Percentiles rank a stretch among this genome's conserved stretches.
Conservation (phyloP, 805 yeast species). For the Yarrowia deformans region DNA sequence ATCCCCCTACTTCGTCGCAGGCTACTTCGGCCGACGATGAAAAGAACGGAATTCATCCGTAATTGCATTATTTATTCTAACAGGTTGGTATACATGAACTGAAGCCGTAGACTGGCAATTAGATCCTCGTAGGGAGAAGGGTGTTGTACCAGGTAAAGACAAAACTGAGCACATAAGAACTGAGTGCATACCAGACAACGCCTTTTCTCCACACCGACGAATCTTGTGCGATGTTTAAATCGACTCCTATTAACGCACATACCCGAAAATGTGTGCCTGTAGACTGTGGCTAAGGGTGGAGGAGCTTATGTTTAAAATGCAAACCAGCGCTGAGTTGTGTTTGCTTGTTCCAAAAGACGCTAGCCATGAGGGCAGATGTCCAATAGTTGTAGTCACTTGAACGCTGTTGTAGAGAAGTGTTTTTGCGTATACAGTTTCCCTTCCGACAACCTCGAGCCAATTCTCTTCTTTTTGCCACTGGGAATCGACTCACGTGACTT, state of each 20-base stretch:
- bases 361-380: too few relatives aligned
- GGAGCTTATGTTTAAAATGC: not conserved
- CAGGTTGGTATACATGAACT: slow-evolving; percentile 22
- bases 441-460: too few relatives aligned
- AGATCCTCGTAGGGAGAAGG: too few relatives aligned
- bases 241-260: not conserved
- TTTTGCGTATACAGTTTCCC: too few relatives aligned
- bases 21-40: slow-evolving; percentile 31
- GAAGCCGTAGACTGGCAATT: not conserved
- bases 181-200: slow-evolving; percentile 1
- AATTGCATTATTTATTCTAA: slow-evolving; percentile 39
- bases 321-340: not conserved
- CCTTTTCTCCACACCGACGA: not conserved
- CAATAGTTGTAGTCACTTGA: too few relatives aligned
- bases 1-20: slow-evolving; percentile 33
- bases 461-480: not conserved
- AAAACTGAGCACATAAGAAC: not conserved
- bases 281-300: not conserved
- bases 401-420: too few relatives aligned
- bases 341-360: not conserved
- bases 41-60: slow-evolving; percentile 39
- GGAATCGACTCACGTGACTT: not conserved
- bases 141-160: too few relatives aligned
- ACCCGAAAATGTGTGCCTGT: not conserved
- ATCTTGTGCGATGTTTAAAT: not conserved